Base-by-base conservation (phyloP, 306 rosid species). In the Citrullus colocynthis region DNA sequence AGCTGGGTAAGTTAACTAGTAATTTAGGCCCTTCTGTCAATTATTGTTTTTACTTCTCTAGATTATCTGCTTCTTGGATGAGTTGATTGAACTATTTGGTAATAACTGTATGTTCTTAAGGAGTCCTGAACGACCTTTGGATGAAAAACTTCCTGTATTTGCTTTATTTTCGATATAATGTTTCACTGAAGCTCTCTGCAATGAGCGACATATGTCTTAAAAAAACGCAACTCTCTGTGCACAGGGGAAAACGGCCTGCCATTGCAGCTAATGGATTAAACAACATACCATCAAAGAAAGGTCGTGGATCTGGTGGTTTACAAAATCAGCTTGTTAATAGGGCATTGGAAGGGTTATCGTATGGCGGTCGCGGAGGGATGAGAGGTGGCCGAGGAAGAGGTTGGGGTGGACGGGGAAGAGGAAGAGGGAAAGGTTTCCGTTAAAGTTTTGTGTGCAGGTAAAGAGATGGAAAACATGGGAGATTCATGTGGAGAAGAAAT, bases 241-340 rank as follows among this genome's bases (percentile, higher is more conserved):
- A 91, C 88, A 91, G 98, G 79, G 86, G 85, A n/a, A 96, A 96
- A 82, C 88, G 99, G n/a, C 89, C 94, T 80, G 88, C 87, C 78
- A 78, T 51, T 73, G 45, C 87, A 51, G 49, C 85, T 70, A 92
- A 88, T 58, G 97, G 87, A 59, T 83, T 97, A 34, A 85, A 89
- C 67, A 92, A 85, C 65, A 62, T 74, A 34, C 78, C 88, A 13
- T 67, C 89, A 34, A 91, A 92, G 89, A 92, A 88, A 84, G 96
- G 93, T 57, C 90, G 97, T 36, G 97, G 95, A 48, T 82, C 76
- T 65, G 97, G 96, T 44, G 89, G 90, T 77, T 28, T 85, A 32
- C 98, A 81, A 82, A 88, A 82, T 81, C 99, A 96, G 82, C 96
- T 92, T 72, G 94, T 88, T 80, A 88, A 88, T 82, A 96, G 96